Percentiles rank a stretch among this genome's conserved stretches.
phyloP scores from a whole-genome alignment of 2,329 filamentous ascomycete genomes.

The Neopestalotiopsis sp. region DNA sequence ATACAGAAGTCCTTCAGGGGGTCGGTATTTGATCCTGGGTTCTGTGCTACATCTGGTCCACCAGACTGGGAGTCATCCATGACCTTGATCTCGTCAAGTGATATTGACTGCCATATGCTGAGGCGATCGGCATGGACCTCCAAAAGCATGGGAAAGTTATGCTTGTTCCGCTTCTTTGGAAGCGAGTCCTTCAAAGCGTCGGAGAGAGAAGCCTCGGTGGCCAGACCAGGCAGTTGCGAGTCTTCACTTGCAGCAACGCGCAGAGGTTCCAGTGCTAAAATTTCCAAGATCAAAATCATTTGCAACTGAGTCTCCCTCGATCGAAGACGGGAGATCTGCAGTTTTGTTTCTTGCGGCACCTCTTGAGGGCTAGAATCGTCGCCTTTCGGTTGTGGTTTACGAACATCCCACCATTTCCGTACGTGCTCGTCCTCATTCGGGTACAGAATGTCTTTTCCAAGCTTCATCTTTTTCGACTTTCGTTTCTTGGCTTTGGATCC shows the following conservation, averaged over 20 bases:
- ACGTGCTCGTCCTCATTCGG: slow-evolving; percentile 68
- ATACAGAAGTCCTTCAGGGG: slow-evolving; percentile 77
- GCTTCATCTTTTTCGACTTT: slow-evolving; percentile 67
- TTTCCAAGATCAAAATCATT: slow-evolving; percentile 79
- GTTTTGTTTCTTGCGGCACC: slow-evolving; percentile 59
- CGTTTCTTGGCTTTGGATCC: slow-evolving; percentile 52
- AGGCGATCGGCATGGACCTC: slow-evolving; percentile 79
- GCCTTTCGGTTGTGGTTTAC: slow-evolving; percentile 54
- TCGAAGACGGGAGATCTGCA: slow-evolving; percentile 68
- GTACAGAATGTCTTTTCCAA: slow-evolving; percentile 73
- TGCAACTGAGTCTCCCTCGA: slow-evolving; percentile 81
- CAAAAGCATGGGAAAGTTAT: slow-evolving; percentile 68
- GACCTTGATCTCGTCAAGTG: slow-evolving; percentile 60
- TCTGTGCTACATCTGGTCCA: slow-evolving; percentile 38
- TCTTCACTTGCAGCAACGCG: slow-evolving; percentile 48
- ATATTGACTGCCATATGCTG: slow-evolving; percentile 83
- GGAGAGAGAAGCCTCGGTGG: slow-evolving; percentile 40
- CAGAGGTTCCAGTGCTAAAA: slow-evolving; percentile 70
- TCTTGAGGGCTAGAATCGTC: slow-evolving; percentile 44
- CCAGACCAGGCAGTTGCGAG: slow-evolving; percentile 51
- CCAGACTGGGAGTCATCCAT: slow-evolving; percentile 53
- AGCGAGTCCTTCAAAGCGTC: slow-evolving; percentile 38
- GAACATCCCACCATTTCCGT: slow-evolving; percentile 71
- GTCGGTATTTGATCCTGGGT: slow-evolving; percentile 55
- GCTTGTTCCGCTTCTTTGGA: slow-evolving; percentile 63